Evolutionary conservation across 1,139 yeast genomes (phyloP), one percentile per base, ranked within the genome.

Genomic region (Kodamaea ohmeri): DNA sequence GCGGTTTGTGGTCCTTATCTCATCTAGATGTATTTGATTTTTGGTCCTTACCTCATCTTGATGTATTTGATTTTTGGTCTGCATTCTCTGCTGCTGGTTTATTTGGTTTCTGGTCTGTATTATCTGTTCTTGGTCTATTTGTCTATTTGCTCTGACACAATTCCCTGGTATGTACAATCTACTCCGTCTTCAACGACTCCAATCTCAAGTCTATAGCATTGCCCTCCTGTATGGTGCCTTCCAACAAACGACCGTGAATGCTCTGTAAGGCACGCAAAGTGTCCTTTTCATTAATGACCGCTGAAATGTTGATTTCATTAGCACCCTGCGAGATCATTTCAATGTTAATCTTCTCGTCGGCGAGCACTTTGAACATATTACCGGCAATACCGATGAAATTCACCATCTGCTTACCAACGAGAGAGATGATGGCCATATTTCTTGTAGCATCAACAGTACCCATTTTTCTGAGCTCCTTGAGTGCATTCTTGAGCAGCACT

Each of bases 251-350:
- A 37, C 84, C 85, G 57, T 92, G 98, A 44, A 92, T 80, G 3
- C 92, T 83, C 55, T 81, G 80, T 47, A 92, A 73, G 2, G 97
- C 97, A 58, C 87, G 83, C 34, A 88, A 67, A 9, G 95, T 82
- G 55, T 92, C 95, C 43, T 69, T 67, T 50, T 85, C 89, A 49
- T 84, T 87, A 44, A 92, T 88, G 40, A 92, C 98, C 44, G 97
- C 95, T 27, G 96, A 86, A 40, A 92, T 92, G 61, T 92, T 92
- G 53, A 92, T 92, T 64, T 92, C 98, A 56, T 92, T 90, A 24
- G 98, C 97, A 50, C 98, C 98, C 71, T 92, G 98, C 40, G 90
- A 80, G 56, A 92, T 92, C 98, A 92, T 92, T 62, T 92, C 98
- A 52, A 92, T 89, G 64, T 92, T 92, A 54, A 92, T 85, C 40